Evolutionary conservation across 2,329 filamentous ascomycete species (phyloP), one percentile per base, ranked within the genome.

Genomic region (Chaetomium olivaceum): DNA sequence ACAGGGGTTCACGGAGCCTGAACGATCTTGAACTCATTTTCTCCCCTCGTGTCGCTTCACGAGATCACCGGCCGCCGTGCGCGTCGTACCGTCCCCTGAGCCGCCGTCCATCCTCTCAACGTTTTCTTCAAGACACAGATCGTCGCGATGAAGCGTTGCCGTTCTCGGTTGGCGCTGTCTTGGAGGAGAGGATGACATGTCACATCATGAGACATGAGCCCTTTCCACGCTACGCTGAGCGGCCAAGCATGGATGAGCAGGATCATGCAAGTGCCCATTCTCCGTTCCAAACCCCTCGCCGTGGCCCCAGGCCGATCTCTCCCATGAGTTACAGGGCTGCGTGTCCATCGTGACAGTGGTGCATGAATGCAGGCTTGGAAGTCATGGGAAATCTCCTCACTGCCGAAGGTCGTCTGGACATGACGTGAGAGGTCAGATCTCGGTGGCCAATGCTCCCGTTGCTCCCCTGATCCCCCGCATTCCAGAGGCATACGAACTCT

Each of bases 51-150:
- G 56, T n/a, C 50, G 36, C 56, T 19, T 31, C 21, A 25, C 8
- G 56, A 46, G 36, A 62, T 60, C 56, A 23, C 39, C 48, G 31
- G 50, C 48, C 43, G 61, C 31, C 64, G 62, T 68, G 72, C 73
- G 75, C 73, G 72, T 74, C 74, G 72, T 76, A 73, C 75, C 74
- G 76, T 75, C 74, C 77, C 77, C 77, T 74, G 70, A 72, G 61
- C 58, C 50, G 65, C 69, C 69, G 63, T 66, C 57, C 69, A 62
- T 66, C 57, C 63, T 64, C 54, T 59, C 66, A 54, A 65, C 57
- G 56, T 58, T 68, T 63, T 65, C 57, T 54, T 63, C 52, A 60
- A 48, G 58, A 52, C 36, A 54, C 43, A 61, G 62, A 69, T 68
- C 62, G 61, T 55, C 57, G 60, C 61, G 63, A 68, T 68, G 64